Evolutionary conservation across 768 basidiomycete genomes (phyloP), one percentile per base, ranked within the genome.

Genomic region (Serendipita vermifera): DNA sequence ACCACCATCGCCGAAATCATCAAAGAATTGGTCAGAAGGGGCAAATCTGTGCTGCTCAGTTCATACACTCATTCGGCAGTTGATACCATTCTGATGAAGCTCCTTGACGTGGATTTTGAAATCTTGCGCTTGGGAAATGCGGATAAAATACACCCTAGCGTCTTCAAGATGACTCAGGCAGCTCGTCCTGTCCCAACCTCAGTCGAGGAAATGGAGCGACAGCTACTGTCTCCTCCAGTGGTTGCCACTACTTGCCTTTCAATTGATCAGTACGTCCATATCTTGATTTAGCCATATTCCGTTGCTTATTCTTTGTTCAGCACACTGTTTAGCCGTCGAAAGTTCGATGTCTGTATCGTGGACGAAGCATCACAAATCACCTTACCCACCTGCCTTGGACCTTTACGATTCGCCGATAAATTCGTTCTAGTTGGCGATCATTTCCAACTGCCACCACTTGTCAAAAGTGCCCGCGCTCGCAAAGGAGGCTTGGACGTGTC

Each of bases 291-390:
- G 62, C 33, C 54, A n/a, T 38, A 35, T 33, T 36, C 31, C 24
- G 20, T 17, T 36, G 36, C n/a, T 4, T n/a, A 17, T 36, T 14
- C 27, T 48, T n/a, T n/a, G 6, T 13, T 13, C 60, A 91, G 93
- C 64, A 80, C 91, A 0, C 64, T 99, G 5, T 98, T 99, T 68
- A 76, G 77, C 43, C 79, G 85, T 7, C 77, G 94, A 5, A 80
- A 71, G 20, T 99, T 98, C 64, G 92, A 99, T 66, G 92, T 89
- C 63, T 98, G 94, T 70, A 96, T 99, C 56, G 85, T 99, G 15
- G 96, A 98, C 59, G 96, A 99, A 67, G 96, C 96, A 0, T 97
- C 96, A 0, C 94, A 98, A 65, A 92, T 97, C 60, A 98, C 96
- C 0, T 69, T 98, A 1, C 96, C 96, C 0, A 94, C 92, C 0